A percentile compares a stretch with the other conserved stretches of the same genome.
Evolutionary conservation across 208 protist species (phyloP).

Genomic region (Spongospora subterranea): DNA sequence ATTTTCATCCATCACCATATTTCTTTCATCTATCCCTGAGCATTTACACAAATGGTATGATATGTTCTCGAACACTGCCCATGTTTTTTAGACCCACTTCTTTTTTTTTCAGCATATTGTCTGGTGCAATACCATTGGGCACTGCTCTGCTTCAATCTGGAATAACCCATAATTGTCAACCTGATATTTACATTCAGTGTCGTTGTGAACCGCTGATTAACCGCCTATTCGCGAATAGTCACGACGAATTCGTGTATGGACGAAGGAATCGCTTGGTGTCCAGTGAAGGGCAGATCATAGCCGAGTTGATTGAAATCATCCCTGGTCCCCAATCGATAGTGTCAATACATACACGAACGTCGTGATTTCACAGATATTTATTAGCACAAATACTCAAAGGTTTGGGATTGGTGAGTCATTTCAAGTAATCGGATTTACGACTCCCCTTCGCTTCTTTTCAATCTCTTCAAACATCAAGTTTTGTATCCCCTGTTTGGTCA

Average conservation of each 20-base stretch:
- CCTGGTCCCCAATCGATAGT: not conserved
- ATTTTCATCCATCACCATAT: conserved; percentile 5
- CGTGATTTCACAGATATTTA: not conserved
- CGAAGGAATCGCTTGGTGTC: not conserved
- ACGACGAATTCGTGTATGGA: not conserved
- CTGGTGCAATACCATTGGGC: not conserved
- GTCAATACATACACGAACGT: not conserved
- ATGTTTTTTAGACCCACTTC: not conserved
- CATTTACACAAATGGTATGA: not conserved
- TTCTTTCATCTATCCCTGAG: not conserved
- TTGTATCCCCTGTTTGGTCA: conserved; percentile 46
- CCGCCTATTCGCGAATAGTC: not conserved
- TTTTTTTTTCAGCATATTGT: not conserved
- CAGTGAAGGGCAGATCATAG: not conserved
- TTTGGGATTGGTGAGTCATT: not conserved
- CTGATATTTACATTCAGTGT: not conserved
- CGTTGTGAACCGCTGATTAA: not conserved
- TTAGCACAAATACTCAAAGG: not conserved
- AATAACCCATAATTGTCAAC: not conserved
- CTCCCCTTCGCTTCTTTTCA: not conserved
- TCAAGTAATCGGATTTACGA: conserved; percentile 18
- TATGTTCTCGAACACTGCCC: not conserved
- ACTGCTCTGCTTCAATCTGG: not conserved
- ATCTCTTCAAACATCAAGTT: conserved; percentile 62
- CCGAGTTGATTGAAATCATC: conserved; percentile 28